A percentile compares a stretch with the other conserved stretches of the same genome.
These are phyloP conservation scores for Aureobasidium melanogenum DNA, from an alignment of 2,329 filamentous ascomycete genomes.

Conservation along the genomic window DNA sequence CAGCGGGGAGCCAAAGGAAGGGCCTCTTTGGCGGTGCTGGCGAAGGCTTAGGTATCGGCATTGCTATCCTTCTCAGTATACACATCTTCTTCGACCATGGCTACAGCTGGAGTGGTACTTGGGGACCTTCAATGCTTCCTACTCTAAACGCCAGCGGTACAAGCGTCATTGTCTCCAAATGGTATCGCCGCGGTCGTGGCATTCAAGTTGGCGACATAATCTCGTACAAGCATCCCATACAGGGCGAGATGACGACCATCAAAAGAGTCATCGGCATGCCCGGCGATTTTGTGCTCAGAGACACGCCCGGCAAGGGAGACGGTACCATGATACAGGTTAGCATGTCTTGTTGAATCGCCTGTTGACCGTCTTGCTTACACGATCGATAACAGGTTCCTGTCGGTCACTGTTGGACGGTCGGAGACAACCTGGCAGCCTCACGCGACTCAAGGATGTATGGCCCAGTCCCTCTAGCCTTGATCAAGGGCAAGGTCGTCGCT, in stretches of 20 bases:
- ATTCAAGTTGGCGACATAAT: slow-evolving; percentile 77
- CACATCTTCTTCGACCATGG: slow-evolving; percentile 44
- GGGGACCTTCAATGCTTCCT: slow-evolving; percentile 82
- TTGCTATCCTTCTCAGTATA: slow-evolving; percentile 11
- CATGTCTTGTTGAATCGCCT: not conserved
- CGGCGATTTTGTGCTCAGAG: slow-evolving; percentile 62
- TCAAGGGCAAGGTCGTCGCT: slow-evolving; percentile 71
- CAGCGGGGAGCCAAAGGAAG: not conserved
- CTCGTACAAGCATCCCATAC: slow-evolving; percentile 64
- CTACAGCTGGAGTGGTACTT: slow-evolving; percentile 50
- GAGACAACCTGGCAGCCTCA: slow-evolving; percentile 78
- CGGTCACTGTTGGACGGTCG: slow-evolving; percentile 85
- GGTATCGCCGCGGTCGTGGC: slow-evolving; percentile 59
- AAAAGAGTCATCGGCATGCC: slow-evolving; percentile 61
- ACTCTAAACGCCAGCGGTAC: slow-evolving; percentile 64
- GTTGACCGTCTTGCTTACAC: not conserved
- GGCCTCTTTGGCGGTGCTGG: not conserved
- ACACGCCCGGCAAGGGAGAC: slow-evolving; percentile 44
- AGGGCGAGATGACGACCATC: slow-evolving; percentile 45
- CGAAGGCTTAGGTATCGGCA: not conserved
- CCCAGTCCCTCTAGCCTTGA: slow-evolving; percentile 73
- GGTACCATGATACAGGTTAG: slow-evolving; percentile 56
- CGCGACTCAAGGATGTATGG: slow-evolving; percentile 82
- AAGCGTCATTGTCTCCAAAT: slow-evolving; percentile 58
- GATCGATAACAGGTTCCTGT: slow-evolving; percentile 59